Base-by-base conservation (phyloP, 768 basidiomycete genomes). In the Panaeolus cyanescens region DNA sequence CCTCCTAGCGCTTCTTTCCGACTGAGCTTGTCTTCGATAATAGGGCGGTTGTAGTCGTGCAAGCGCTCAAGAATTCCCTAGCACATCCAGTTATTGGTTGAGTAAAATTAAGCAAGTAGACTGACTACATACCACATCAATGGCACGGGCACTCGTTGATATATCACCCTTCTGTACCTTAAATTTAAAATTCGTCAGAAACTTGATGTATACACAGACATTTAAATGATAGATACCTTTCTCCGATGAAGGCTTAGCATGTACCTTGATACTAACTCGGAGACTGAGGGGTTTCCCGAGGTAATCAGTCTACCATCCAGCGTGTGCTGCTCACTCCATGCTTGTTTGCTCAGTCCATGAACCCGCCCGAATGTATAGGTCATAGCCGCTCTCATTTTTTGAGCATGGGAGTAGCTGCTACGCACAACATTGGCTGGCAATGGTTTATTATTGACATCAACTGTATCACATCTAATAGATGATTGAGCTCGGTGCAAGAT, bases 361-460 rank as follows among this genome's bases (percentile, higher is more conserved):
- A 71, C 45, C 13, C 65, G 66, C 5, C 72, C 69, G 60, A 77
- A 77, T 1, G 64, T 64, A 58, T 74, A 71, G 0, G 72, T 74
- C 45, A 71, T 68, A 2, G 70, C 64, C 3, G 75, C 76, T 1
- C 72, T 55, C 69, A 79, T 75, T 42, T 77, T 77, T 59, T 77
- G 76, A 0, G 76, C 75, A 70, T 77, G 72, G 2, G 65, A 56
- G 40, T 72, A 77, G 6, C 70, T 67, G 15, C 54, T 61, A 1
- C 64, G 59, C 2, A 62, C 22, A 2, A 59, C 55, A 1, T 28
- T 61, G 1, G 40, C 19, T 20, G 65, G 59, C 13, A n/a, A 4
- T 3, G 34, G 57, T 28, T 32, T 58, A 17, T 63, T 62, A 31
- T 68, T 62, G 6, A 64, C 58, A 2, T 36, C 39, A 5, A 62